Evolutionary conservation across 2,329 filamentous ascomycete genomes (phyloP), one percentile per base, ranked within the genome.

Genomic region (Dactylellina parvicollis): DNA sequence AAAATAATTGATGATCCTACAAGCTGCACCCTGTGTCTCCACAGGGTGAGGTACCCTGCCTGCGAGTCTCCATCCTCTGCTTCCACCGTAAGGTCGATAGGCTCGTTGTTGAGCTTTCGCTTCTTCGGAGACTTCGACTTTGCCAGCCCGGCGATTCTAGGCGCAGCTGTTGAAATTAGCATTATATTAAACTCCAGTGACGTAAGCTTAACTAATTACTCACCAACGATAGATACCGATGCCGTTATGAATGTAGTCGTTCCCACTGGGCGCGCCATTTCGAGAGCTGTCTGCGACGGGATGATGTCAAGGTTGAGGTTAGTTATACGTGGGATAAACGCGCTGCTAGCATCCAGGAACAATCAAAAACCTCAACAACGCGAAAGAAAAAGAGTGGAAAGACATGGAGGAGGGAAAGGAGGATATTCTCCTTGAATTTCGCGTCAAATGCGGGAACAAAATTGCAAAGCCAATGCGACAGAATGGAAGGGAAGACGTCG

Each of bases 21-120:
- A 20, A 73, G 30, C n/a, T 66, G 44, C 18, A 73, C 9, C 10
- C 47, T 26, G 24, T 66, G 69, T 40, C 36, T 73, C 69, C 69
- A 73, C 0, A 73, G 26, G 16, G 60, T 73, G 20, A 73, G 20
- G 26, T 56, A 66, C 10, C 34, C 38, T 28, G 26, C 7, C 22
- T 26, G 26, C 8, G 16, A 14, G n/a, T 20, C 26, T n/a, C 26
- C 28, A n/a, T 38, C 60, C 57, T 57, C 60, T 3, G 14, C 4
- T 1, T 42, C 50, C 1, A 22, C 50, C 8, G 36, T 38, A 10
- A n/a, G 34, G 14, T 60, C 55, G 22, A 56, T 24, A 1, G 32
- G 14, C 7, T 50, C 55, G 5, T 20, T n/a, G 26, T 32, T 16
- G 2, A 10, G 10, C 38, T 42, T 56, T 9, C 60, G 54, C 60